Base-by-base conservation (phyloP, 495 filamentous ascomycete species). In the Geopyxis carbonaria region DNA sequence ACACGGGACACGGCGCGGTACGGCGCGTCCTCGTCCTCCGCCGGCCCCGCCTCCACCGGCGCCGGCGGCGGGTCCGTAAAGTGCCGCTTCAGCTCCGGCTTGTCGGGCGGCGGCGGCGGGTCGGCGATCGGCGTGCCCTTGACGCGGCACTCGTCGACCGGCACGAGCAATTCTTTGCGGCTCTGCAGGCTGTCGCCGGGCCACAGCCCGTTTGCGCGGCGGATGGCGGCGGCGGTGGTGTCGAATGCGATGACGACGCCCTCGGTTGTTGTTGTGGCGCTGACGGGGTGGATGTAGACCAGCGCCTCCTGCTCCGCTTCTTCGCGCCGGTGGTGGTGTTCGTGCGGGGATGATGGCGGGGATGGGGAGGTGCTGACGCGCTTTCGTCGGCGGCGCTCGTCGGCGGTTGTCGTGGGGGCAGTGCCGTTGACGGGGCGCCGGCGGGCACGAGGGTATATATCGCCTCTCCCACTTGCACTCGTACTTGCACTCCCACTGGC, bases 141-240 rank as follows among this genome's bases (percentile, higher is more conserved):
- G 24, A 85, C 69, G 16, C 74, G 74, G 56, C 89, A 94, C 7
- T 79, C 78, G 53, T 93, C 89, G 9, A 95, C 84, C 2, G 89
- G 89, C 20, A 97, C 58, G 6, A 92, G 64, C 11, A 97, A 66
- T 14, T 69, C 74, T 47, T 82, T 81, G 28, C 84, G 73, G 37
- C 72, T 69, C 54, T 93, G 86, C 24, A 93, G 78, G 40, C 70
- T 77, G 55, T 94, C 91, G 43, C 81, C 81, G 5, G 82, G 80
- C 89, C 89, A 95, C 47, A 97, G 70, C 13, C 87, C 73, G 53
- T 97, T 97, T 19, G 82, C 79, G 54, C 83, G 85, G 18, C 78
- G 63, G 42, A 97, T 79, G 0, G 80, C 65, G 20, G 78, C 73
- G 31, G 79, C 67, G 43, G 76, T 71, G 50, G 84, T 93, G 45